These are phyloP conservation scores for Antitrichia curtipendula DNA, from an alignment of 225 moss, liverwort and hornwort species.

Conservation along the genomic window DNA sequence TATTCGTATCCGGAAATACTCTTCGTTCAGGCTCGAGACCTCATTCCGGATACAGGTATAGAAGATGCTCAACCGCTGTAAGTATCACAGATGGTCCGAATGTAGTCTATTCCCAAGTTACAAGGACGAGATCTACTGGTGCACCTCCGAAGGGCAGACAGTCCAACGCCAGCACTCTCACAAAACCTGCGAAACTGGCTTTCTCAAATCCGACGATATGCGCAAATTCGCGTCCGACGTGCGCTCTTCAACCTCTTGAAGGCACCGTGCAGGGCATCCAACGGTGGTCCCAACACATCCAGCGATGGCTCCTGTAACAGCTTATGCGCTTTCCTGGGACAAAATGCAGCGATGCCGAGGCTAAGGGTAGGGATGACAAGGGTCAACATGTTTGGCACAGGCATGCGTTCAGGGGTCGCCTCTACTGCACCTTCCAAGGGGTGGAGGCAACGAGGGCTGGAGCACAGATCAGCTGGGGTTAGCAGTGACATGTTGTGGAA, in stretches of 20 bases:
- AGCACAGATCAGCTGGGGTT: neutral
- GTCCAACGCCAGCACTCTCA: neutral
- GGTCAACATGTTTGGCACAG: neutral
- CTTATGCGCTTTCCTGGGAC: no score
- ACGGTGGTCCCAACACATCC: neutral
- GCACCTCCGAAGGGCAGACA: neutral
- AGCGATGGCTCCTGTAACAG: neutral
- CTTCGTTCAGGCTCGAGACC: neutral
- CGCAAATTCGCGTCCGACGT: neutral
- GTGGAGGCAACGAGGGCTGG: neutral
- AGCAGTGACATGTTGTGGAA: neutral
- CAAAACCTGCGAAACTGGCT: neutral
- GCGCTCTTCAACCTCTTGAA: neutral
- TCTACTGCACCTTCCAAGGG: neutral
- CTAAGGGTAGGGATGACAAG: neutral
- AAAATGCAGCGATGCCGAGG: neutral
- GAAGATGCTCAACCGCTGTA: neutral
- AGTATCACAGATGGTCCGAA: neutral
- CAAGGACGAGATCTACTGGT: neutral
- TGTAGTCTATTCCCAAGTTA: neutral
- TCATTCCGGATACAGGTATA: no score
- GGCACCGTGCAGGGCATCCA: neutral
- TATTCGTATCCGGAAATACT: neutral
- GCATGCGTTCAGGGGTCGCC: neutral
- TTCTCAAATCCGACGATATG: neutral